Conservation (phyloP, 2,329 filamentous ascomycete genomes). For the Exutisphaerella laricina region DNA sequence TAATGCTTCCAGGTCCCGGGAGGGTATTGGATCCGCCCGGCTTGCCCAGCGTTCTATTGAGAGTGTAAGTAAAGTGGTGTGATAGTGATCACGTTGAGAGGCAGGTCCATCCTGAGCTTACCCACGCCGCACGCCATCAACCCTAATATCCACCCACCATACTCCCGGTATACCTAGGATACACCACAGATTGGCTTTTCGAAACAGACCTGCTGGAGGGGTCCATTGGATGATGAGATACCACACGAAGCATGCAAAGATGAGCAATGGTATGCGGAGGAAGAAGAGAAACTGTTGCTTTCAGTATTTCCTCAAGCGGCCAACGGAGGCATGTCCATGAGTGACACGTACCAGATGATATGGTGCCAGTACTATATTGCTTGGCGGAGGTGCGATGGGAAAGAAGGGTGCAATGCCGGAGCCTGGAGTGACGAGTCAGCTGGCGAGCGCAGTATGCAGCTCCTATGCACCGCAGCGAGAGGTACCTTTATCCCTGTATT, state of each 20-base stretch:
- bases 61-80: slow-evolving; percentile 8
- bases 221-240: slow-evolving; percentile 57
- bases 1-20: slow-evolving; percentile 72
- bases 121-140: slow-evolving; percentile 92
- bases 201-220: slow-evolving; percentile 61
- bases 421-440: slow-evolving; percentile 49
- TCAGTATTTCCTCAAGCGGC: too few species aligned
- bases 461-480: slow-evolving; percentile 6
- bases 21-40: slow-evolving; percentile 57
- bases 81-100: slow-evolving; percentile 4
- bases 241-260: slow-evolving; percentile 49
- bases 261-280: slow-evolving; percentile 72
- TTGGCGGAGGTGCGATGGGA: slow-evolving; percentile 63
- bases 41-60: slow-evolving; percentile 58
- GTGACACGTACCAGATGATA: slow-evolving; percentile 26
- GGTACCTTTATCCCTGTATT: slow-evolving; percentile 82
- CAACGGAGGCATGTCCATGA: too few species aligned
- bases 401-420: slow-evolving; percentile 96
- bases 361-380: slow-evolving; percentile 55
- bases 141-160: slow-evolving; percentile 98
- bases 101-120: slow-evolving; percentile 41
- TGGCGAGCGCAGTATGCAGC: slow-evolving; percentile 6
- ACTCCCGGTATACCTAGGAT: slow-evolving; percentile 85
- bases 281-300: slow-evolving; percentile 65
- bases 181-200: slow-evolving; percentile 82